Conservation (phyloP, 805 yeast genomes). For the Candida coquimbonensis region DNA sequence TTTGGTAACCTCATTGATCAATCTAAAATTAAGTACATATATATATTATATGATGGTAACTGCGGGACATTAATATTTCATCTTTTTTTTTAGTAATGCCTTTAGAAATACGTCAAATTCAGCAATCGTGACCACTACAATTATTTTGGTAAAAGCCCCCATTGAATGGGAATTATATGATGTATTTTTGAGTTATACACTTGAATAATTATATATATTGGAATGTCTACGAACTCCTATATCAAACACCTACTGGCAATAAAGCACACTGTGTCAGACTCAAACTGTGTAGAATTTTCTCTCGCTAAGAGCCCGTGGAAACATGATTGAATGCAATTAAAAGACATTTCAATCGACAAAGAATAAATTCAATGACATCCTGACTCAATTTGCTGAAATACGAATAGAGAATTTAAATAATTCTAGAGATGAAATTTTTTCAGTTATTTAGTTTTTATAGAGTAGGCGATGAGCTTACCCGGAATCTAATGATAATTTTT, state of each 20-base stretch:
- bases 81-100: too few relatives aligned
- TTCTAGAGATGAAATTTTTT: neutral
- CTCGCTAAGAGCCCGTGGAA: slow-evolving; percentile 16
- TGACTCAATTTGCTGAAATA: slow-evolving; percentile 15
- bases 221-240: slow-evolving; percentile 27
- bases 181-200: neutral
- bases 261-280: slow-evolving; percentile 21
- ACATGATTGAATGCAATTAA: neutral
- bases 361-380: neutral
- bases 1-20: slow-evolving; percentile 4
- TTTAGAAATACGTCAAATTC: too few relatives aligned
- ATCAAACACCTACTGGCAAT: slow-evolving; percentile 24
- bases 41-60: too few relatives aligned
- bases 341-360: neutral
- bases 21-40: too few relatives aligned
- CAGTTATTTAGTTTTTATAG: neutral
- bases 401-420: slow-evolving; percentile 14
- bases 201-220: neutral
- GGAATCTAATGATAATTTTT: neutral
- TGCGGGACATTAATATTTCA: too few relatives aligned
- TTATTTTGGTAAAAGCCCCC: too few relatives aligned
- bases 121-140: too few relatives aligned
- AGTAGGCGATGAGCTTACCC: slow-evolving; percentile 3
- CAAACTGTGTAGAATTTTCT: slow-evolving; percentile 25
- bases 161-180: too few relatives aligned